phyloP scores from a whole-genome alignment of 768 basidiomycete genomes.

The Cyclocybe cylindracea region DNA sequence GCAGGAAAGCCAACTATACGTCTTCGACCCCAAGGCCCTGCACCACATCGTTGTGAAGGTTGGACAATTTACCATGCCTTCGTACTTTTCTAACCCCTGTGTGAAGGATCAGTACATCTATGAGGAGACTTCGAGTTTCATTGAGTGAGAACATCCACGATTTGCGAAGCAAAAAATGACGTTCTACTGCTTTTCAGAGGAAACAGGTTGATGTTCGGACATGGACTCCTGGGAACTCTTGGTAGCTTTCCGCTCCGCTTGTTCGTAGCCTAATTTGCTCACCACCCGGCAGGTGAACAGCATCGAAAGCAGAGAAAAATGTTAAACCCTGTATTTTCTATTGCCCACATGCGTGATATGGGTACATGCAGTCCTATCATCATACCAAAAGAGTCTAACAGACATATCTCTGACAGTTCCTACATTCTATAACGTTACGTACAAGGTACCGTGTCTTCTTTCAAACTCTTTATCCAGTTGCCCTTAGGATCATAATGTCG shows the following conservation, averaged over 20 bases:
- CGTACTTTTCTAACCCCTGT: neutral
- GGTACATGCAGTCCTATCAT: slow-evolving; percentile 16
- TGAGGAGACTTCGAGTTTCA: slow-evolving; percentile 19
- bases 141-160: slow-evolving; percentile 9
- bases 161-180: neutral
- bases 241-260: slow-evolving; percentile 12
- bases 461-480: neutral
- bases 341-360: slow-evolving; percentile 35
- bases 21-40: slow-evolving; percentile 44
- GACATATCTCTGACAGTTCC: slow-evolving; percentile 22
- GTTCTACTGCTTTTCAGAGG: neutral
- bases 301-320: slow-evolving; percentile 41
- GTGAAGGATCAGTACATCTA: slow-evolving; percentile 30
- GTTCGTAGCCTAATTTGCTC: neutral
- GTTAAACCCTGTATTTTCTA: slow-evolving; percentile 39
- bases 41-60: slow-evolving; percentile 48
- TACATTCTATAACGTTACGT: slow-evolving; percentile 33
- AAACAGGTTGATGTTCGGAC: slow-evolving; percentile 4
- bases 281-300: slow-evolving; percentile 33
- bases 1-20: slow-evolving; percentile 36
- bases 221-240: slow-evolving; percentile 17
- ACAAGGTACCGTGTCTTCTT: slow-evolving; percentile 21
- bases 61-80: neutral
- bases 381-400: neutral
- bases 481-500: neutral